Evolutionary conservation across 805 yeast species (phyloP).

Genomic region (Metschnikowia dekortorum): DNA sequence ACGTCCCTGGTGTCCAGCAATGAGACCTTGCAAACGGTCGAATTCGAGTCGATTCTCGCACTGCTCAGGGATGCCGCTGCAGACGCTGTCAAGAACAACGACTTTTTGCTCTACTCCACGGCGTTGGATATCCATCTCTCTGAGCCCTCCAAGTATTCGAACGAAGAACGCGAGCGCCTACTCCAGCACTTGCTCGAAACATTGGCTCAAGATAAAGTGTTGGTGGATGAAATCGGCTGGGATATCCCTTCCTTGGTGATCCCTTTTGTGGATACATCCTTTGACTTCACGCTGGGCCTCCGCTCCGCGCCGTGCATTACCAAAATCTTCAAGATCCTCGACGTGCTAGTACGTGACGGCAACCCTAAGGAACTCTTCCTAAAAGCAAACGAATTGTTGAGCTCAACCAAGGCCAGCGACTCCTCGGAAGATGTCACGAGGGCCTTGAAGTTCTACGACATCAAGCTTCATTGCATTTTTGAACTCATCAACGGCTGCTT

Average conservation of each 20-base stretch:
- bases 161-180: slow-evolving; percentile 48
- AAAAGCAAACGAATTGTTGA: slow-evolving; percentile 62
- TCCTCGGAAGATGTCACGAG: slow-evolving; percentile 9
- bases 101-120: slow-evolving; percentile 69
- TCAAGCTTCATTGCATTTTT: slow-evolving; percentile 61
- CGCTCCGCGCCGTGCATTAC: slow-evolving; percentile 38
- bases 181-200: slow-evolving; percentile 43
- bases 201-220: slow-evolving; percentile 40
- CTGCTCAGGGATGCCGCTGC: slow-evolving; percentile 27
- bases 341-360: slow-evolving; percentile 61
- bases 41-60: slow-evolving; percentile 24
- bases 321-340: slow-evolving; percentile 48
- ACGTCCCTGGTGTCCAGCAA: slow-evolving; percentile 13
- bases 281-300: slow-evolving; percentile 22
- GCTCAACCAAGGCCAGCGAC: slow-evolving; percentile 27
- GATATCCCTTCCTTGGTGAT: slow-evolving; percentile 74
- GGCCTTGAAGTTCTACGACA: slow-evolving; percentile 37
- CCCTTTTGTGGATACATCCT: slow-evolving; percentile 44
- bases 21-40: slow-evolving; percentile 14
- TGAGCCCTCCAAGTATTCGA: slow-evolving; percentile 43
- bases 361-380: slow-evolving; percentile 78
- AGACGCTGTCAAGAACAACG: slow-evolving; percentile 45
- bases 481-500: slow-evolving; percentile 61
- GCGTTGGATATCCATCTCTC: slow-evolving; percentile 57
- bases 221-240: slow-evolving; percentile 79